Conservation (phyloP, 1,139 yeast genomes). For the Saccharomyces hybrid region DNA sequence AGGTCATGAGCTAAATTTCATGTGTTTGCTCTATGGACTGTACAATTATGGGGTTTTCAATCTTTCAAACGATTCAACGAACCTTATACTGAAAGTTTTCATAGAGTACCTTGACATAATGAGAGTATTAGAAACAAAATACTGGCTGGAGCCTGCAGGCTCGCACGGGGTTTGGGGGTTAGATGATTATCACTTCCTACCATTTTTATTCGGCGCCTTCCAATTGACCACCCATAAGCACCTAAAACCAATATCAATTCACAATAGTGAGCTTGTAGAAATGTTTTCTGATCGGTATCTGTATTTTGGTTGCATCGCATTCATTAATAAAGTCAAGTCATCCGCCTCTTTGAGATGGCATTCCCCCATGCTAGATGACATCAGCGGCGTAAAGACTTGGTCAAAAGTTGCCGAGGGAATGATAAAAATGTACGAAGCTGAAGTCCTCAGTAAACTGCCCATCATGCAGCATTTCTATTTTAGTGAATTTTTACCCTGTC, state of each 20-base stretch:
- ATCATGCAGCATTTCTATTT: slow-evolving; percentile 90
- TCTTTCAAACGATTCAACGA: slow-evolving; percentile 38
- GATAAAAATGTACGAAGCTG: slow-evolving; percentile 92
- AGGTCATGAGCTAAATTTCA: slow-evolving; percentile 88
- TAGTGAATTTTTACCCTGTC: slow-evolving; percentile 59
- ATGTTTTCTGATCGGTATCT: slow-evolving; percentile 66
- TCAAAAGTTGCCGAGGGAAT: slow-evolving; percentile 84
- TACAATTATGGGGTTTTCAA: slow-evolving; percentile 36
- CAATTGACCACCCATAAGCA: slow-evolving; percentile 74
- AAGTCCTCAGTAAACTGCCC: slow-evolving; percentile 82
- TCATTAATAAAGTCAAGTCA: slow-evolving; percentile 77
- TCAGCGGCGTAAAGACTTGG: slow-evolving; percentile 89
- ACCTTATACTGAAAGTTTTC: slow-evolving; percentile 57
- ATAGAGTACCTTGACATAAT: slow-evolving; percentile 36
- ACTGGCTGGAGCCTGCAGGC: slow-evolving; percentile 96
- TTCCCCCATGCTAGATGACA: slow-evolving; percentile 95
- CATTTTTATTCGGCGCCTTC: slow-evolving; percentile 80
- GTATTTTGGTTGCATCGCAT: slow-evolving; percentile 81
- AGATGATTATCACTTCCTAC: slow-evolving; percentile 92
- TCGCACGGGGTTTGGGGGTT: slow-evolving; percentile 96
- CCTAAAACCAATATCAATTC: slow-evolving; percentile 80
- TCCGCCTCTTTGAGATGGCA: slow-evolving; percentile 83
- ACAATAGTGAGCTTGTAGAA: slow-evolving; percentile 75
- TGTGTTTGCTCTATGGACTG: slow-evolving; percentile 59
- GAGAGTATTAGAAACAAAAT: slow-evolving; percentile 37